Evolutionary conservation across 75 land plant genomes (phyloP), one percentile per base, ranked within the genome.

Genomic region (Cryptomeria japonica): DNA sequence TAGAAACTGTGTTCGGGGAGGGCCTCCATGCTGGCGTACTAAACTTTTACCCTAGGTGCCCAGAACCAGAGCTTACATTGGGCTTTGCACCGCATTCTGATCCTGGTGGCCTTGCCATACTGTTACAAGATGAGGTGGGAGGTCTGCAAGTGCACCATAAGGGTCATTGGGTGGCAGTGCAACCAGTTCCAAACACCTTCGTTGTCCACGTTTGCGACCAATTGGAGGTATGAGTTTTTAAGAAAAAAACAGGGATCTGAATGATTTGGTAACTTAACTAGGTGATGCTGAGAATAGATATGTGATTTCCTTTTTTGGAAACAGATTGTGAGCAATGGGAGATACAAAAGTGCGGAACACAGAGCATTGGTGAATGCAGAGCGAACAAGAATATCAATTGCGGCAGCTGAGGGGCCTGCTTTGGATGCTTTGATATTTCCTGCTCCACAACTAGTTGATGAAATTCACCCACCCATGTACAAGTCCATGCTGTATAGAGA

Each of bases 311-410:
- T 5, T 41, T 5, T 16, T 73, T 1, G 36, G 3, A 12, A 37
- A 88, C 87, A 96, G 97, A 92, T 95, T 75, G 68, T 95, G 36
- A 96, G 94, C 94, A 96, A 96, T 91, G 94, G 95, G 19, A 93
- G 79, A 89, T 95, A 94, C 89, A 94, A 92, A 90, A 96, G 98
- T 78, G 93, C 93, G 87, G 41, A 91, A 83, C 98, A 95, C 82
- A 86, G 96, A 32, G 98, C 92, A 32, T 64, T 91, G 53, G 94
- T 94, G 64, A 96, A 94, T 87, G 88, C 83, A 44, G 51, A 84
- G 25, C 86, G 32, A 19, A 55, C 89, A 34, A 90, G 97, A 41
- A 87, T 94, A 1, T 92, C 99, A 13, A 78, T 97, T 34, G 95
- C 93, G 15, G 79, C 92, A 37, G 86, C 88, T 12, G 80, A 92